phyloP scores from a whole-genome alignment of 495 filamentous ascomycete species.

The Aspergillus nidulans region DNA sequence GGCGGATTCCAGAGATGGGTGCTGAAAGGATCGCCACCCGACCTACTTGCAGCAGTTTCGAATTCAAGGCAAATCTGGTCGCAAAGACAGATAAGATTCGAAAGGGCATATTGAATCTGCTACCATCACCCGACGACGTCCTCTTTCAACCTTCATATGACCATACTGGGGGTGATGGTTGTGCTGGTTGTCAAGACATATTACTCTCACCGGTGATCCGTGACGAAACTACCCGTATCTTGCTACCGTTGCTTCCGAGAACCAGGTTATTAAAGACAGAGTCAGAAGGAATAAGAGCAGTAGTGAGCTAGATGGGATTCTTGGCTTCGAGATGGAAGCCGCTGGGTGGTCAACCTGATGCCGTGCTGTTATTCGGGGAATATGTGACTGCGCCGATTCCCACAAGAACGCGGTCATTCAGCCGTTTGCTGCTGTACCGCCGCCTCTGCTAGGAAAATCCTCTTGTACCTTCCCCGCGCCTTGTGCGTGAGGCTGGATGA shows the following conservation, averaged over 20 bases:
- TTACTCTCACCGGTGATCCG: not conserved
- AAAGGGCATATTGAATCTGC: not conserved
- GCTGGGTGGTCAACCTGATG: not conserved
- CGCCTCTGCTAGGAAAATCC: not conserved
- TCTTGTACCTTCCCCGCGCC: not conserved
- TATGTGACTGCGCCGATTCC: not conserved
- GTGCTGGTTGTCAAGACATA: not conserved
- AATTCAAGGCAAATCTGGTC: not conserved
- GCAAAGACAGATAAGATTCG: not conserved
- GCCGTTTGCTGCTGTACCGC: not conserved
- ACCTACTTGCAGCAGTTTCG: not conserved
- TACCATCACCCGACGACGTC: not conserved
- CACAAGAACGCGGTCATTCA: conserved; percentile 1
- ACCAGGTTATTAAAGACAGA: not conserved
- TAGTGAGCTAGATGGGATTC: not conserved
- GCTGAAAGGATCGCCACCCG: not conserved
- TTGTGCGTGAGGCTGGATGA: not conserved
- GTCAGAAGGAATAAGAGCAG: not conserved
- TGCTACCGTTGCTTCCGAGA: not conserved
- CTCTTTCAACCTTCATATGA: not conserved
- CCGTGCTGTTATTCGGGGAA: conserved; percentile 1
- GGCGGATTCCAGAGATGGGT: not conserved
- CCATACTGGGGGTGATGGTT: not conserved
- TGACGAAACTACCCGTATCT: not conserved
- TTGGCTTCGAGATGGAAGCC: conserved; percentile 8